Evolutionary conservation across 192 early-diverging fungal species (phyloP), one percentile per base, ranked within the genome.

Genomic region (Podila epicladia): DNA sequence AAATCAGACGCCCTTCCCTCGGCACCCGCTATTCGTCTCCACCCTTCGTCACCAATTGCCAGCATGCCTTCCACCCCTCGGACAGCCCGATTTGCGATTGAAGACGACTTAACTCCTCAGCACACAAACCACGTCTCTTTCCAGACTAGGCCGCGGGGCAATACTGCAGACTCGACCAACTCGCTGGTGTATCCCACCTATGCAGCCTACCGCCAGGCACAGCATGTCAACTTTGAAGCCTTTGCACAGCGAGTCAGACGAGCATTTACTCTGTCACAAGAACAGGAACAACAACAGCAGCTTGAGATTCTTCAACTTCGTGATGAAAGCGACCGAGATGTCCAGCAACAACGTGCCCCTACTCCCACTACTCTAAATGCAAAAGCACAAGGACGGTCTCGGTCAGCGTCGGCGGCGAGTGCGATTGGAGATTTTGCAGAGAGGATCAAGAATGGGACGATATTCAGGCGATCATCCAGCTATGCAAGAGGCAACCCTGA

Each of bases 371-470:
- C 29, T 55, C 19, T 67, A 64, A 19, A 35, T 15, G 35, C 37
- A 50, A 17, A 59, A 37, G 26, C 11, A 28, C 51, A 60, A 64
- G 67, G 58, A 17, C 26, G 75, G 17, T 79, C 61, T 22, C 63
- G 75, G 9, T 79, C 75, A 1, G 32, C 75, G 1, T 79, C 75
- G 4, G 70, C 75, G 9, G 75, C 75, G 8, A 71, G 75, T 35
- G 71, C 71, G 70, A 67, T 79, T 58, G 60, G 75, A 32, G 75
- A 79, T 8, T 68, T 79, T 50, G 75, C 75, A 49, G 75, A 79
- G 53, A 32, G 70, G 45, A 71, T 79, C 64, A 79, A 72, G 65
- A 58, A 66, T 17, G 75, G 75, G 9, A 28, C 70, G 6, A 26
- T 79, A 11, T 79, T 79, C 26, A 33, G 65, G 20, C 69, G 69